Evolutionary conservation across 805 yeast species (phyloP).

Genomic region (Candida boidinii): DNA sequence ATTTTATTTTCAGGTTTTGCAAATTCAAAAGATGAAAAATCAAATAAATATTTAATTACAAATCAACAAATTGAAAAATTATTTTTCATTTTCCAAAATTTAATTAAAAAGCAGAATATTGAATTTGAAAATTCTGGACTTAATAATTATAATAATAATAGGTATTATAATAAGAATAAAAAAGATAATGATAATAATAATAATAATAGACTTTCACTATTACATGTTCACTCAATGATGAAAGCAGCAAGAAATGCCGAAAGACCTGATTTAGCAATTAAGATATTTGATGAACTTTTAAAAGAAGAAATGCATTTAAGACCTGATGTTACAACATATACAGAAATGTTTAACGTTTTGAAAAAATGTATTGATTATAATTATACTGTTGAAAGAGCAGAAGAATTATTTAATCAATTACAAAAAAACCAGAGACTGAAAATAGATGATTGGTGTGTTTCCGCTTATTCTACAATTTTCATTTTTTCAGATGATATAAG

Average conservation of each 20-base stretch:
- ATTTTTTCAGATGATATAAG: constrained; percentile 16
- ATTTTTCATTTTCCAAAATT: constrained; percentile 21
- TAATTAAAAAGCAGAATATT: constrained; percentile 23
- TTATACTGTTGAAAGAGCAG: constrained; percentile 13
- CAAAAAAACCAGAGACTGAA: constrained; percentile 12
- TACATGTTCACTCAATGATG: constrained; percentile 38
- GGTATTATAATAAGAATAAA: too few species aligned
- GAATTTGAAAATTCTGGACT: too few species aligned
- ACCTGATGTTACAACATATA: constrained; percentile 27
- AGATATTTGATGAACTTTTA: constrained; percentile 26
- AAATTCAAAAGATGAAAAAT: constrained; percentile 13
- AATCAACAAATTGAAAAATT: constrained; percentile 26
- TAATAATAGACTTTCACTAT: constrained; percentile 22
- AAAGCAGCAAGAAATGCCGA: constrained; percentile 33
- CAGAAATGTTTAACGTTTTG: constrained; percentile 18
- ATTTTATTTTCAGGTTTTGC: constrained; percentile 39
- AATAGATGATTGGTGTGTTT: constrained; percentile 12
- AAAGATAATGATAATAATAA: too few species aligned
- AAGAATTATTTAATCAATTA: constrained; percentile 11
- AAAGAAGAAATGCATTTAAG: constrained; percentile 11
- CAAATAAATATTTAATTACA: constrained; percentile 16
- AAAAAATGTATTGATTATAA: constrained; percentile 8
- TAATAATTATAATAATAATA: too few species aligned
- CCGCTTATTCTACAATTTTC: constrained; percentile 17
- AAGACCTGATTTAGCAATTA: constrained; percentile 28